These are phyloP conservation scores for Paecilomyces sp. DNA, from an alignment of 2,329 filamentous ascomycete genomes.

Conservation along the genomic window DNA sequence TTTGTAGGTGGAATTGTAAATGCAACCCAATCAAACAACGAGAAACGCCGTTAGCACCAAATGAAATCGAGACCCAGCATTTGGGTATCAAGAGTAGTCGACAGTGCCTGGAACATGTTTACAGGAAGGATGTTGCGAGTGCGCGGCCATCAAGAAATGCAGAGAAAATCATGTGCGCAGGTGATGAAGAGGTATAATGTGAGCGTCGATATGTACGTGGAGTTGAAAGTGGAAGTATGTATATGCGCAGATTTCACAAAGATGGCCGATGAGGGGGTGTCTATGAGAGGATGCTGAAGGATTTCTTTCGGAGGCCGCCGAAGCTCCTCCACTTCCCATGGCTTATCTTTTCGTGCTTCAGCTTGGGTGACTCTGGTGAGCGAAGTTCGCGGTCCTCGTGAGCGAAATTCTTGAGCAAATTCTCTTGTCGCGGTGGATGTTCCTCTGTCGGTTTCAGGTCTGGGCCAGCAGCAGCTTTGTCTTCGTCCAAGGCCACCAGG, in stretches of 20 bases:
- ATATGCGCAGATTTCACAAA: neutral
- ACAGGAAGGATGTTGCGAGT: neutral
- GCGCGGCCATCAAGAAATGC: neutral
- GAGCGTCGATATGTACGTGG: neutral
- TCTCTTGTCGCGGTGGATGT: neutral
- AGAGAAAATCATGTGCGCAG: neutral
- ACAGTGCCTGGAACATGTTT: neutral
- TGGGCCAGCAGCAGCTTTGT: neutral
- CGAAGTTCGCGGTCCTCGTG: neutral
- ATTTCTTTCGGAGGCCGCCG: conserved; percentile 38
- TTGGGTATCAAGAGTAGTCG: neutral
- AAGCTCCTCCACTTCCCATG: conserved; percentile 33
- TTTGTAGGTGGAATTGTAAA: neutral
- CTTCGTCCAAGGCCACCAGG: conserved; percentile 3
- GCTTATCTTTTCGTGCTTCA: conserved; percentile 12
- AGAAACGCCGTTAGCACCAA: neutral
- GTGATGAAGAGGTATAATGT: neutral
- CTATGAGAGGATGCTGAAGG: conserved; percentile 30
- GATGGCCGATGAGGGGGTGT: conserved; percentile 8
- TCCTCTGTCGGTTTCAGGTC: conserved; percentile 1
- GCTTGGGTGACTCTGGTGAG: conserved; percentile 7
- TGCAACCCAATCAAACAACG: neutral
- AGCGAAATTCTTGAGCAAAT: neutral
- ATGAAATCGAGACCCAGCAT: neutral
- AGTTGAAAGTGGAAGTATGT: neutral